A percentile compares a stretch with the other conserved stretches of the same genome.
These are phyloP conservation scores for Graphium sp. DNA, from an alignment of 2,329 filamentous ascomycete genomes.

Conservation along the genomic window DNA sequence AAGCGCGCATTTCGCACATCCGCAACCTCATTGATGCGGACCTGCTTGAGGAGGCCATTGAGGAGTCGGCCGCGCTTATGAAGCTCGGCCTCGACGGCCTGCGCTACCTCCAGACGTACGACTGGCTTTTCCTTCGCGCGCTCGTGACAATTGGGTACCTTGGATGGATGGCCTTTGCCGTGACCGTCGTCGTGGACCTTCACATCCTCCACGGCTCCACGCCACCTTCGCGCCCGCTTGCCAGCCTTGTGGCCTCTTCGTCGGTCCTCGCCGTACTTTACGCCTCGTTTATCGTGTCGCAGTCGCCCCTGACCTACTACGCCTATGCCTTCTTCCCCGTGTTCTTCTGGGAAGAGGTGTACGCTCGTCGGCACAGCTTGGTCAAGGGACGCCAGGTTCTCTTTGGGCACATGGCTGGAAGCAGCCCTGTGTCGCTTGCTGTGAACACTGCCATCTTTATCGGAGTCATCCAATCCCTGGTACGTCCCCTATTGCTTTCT, in stretches of 20 bases:
- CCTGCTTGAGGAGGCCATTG: slow-evolving; percentile 61
- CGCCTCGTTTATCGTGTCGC: slow-evolving; percentile 62
- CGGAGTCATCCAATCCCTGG: slow-evolving; percentile 61
- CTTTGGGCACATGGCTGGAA: slow-evolving; percentile 50
- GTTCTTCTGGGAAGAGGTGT: slow-evolving; percentile 93
- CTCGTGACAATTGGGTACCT: slow-evolving; percentile 83
- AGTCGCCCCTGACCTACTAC: slow-evolving; percentile 74
- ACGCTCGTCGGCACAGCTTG: slow-evolving; percentile 57
- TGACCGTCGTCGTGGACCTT: slow-evolving; percentile 75
- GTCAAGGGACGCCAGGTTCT: slow-evolving; percentile 48
- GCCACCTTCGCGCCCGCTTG: slow-evolving; percentile 42
- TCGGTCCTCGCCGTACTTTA: slow-evolving; percentile 62
- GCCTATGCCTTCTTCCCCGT: slow-evolving; percentile 84
- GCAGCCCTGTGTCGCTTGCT: slow-evolving; percentile 39
- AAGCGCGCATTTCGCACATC: slow-evolving; percentile 52
- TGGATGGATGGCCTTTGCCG: slow-evolving; percentile 86
- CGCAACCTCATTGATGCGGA: slow-evolving; percentile 47
- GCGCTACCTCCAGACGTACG: slow-evolving; percentile 91
- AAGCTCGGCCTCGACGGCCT: slow-evolving; percentile 64
- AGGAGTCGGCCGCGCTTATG: slow-evolving; percentile 61
- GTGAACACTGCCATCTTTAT: slow-evolving; percentile 54
- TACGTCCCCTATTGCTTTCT: slow-evolving; percentile 18
- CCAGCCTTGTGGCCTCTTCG: slow-evolving; percentile 50
- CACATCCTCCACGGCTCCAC: slow-evolving; percentile 65
- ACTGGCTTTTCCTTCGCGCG: slow-evolving; percentile 88